Evolutionary conservation across 2,329 filamentous ascomycete species (phyloP).

Genomic region (Colletotrichum spaethianum): DNA sequence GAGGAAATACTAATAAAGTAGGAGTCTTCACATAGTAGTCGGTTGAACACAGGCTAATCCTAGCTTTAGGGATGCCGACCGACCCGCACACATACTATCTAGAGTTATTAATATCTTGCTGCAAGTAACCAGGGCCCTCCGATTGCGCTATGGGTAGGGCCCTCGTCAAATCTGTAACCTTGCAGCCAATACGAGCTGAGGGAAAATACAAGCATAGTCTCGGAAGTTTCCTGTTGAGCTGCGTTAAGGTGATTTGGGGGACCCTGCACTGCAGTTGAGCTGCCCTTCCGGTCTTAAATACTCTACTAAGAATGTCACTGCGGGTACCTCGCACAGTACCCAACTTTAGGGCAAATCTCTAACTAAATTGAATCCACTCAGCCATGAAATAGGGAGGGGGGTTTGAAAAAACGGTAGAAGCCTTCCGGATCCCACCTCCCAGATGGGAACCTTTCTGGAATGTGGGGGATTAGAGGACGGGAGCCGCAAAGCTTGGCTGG

Average conservation of each 20-base stretch:
- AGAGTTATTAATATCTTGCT: neutral
- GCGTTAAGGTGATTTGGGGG: too few species aligned
- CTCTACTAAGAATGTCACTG: neutral
- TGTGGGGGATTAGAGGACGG: constrained; percentile 28
- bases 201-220: constrained; percentile 23
- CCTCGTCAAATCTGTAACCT: neutral
- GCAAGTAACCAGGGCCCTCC: constrained; percentile 1
- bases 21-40: neutral
- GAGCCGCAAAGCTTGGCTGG: constrained; percentile 31
- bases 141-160: neutral
- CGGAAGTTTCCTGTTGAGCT: neutral
- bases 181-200: constrained; percentile 7
- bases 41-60: neutral
- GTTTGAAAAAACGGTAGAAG: neutral
- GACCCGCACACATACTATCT: neutral
- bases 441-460: constrained; percentile 17
- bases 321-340: neutral
- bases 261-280: too few species aligned
- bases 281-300: neutral
- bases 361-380: neutral
- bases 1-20: neutral
- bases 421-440: neutral
- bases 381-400: neutral
- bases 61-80: neutral
- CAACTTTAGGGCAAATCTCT: constrained; percentile 2